Base-by-base conservation (phyloP, 2,329 filamentous ascomycete genomes). In the Cercospora sp. region DNA sequence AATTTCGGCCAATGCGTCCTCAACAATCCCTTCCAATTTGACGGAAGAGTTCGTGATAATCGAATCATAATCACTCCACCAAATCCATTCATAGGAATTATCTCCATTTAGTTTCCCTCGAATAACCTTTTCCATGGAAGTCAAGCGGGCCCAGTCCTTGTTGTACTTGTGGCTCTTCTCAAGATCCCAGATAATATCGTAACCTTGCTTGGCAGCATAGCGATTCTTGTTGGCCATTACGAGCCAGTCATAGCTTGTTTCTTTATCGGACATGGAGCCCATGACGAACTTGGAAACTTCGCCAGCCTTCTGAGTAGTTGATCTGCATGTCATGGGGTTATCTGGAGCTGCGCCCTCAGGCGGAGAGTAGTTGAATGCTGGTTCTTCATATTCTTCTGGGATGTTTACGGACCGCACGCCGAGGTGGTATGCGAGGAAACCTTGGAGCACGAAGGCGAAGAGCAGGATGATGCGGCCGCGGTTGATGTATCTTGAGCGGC, bases 31-130 rank as follows among this genome's bases (percentile, higher is more conserved):
- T 8, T 75, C 71, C 33, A 82, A 48, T 59, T 75, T 76, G 67
- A 78, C 77, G 2, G 75, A 72, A 12, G 78, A 80, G 63, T 81
- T 80, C 7, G 79, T 82, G 67, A 82, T 77, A 20, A 82, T 70
- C 0, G 79, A 79, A 70, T 82, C 80, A 53, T 80, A 80, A 67
- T 82, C 80, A 5, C 80, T 69, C 78, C 79, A 81, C 80, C 80
- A 82, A 28, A 82, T 76, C 80, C 80, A 82, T 63, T 81, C 79
- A 66, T 78, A 71, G 4, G 58, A 55, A 10, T 66, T 62, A 0
- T 62, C 23, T 20, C 60, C 60, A 2, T 26, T 30, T 5, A 62
- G 28, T 48, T 62, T 62, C 12, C 23, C 40, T n/a, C 18, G 6
- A 8, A 62, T 62, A 16, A 62, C 28, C 4, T 51, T 62, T 5